A percentile compares a stretch with the other conserved stretches of the same genome.
Conservation (phyloP, 1,284 basidiomycete species). For the Trichosporon sp. region DNA sequence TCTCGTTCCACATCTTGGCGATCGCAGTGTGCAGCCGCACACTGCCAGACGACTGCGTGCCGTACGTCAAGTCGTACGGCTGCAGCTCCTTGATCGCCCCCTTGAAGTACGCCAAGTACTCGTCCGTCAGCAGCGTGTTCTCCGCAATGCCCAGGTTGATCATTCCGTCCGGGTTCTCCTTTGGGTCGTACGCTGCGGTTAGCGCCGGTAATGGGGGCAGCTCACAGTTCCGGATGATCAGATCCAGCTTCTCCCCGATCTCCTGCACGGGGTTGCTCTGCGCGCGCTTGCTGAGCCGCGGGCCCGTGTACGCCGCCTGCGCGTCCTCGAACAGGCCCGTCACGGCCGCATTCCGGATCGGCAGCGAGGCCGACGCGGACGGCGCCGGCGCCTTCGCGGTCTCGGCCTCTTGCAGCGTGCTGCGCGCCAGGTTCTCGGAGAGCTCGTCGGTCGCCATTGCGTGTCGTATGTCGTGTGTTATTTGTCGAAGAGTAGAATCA, state of each 20-base stretch:
- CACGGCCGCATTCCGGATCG: conserved; percentile 5
- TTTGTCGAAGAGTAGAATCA: too few relatives aligned
- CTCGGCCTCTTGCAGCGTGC: neutral
- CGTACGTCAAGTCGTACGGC: conserved; percentile 17
- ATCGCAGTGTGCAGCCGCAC: conserved; percentile 16
- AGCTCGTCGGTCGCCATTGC: too few relatives aligned
- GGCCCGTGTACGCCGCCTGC: conserved; percentile 9
- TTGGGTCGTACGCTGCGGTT: conserved; percentile 13
- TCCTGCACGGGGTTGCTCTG: neutral
- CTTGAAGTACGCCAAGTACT: conserved; percentile 16
- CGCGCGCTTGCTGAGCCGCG: conserved; percentile 9
- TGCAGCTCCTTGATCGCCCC: conserved; percentile 8
- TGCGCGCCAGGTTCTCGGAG: neutral
- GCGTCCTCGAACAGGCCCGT: conserved; percentile 15
- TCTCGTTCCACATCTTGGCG: conserved; percentile 22
- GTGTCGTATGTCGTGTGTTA: too few relatives aligned
- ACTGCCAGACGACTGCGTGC: conserved; percentile 13
- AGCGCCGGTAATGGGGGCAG: neutral
- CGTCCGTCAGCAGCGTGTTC: conserved; percentile 18
- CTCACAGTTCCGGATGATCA: conserved; percentile 14
- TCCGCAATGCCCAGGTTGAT: conserved; percentile 23
- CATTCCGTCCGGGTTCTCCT: conserved; percentile 13
- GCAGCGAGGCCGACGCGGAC: neutral
- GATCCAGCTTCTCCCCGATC: conserved; percentile 14
- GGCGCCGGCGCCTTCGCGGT: neutral